Conservation (phyloP, 1,284 basidiomycete species). For the Cystobasidiaceae sp. region DNA sequence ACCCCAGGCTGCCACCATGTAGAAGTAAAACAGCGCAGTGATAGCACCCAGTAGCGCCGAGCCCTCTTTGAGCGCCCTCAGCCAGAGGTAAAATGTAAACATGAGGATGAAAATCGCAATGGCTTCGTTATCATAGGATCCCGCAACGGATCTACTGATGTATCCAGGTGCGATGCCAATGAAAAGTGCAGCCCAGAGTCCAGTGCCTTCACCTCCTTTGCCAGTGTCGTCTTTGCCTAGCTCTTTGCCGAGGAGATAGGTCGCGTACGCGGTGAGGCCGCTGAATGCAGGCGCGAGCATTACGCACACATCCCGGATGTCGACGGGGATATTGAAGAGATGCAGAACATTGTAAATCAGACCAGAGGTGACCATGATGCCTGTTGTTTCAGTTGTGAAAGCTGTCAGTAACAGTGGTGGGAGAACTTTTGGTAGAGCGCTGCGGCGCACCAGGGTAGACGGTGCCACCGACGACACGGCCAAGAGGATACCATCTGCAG, state of each 20-base stretch:
- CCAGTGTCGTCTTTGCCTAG: conserved; percentile 61
- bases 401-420: background rate
- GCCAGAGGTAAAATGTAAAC: conserved; percentile 98
- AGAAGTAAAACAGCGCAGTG: conserved; percentile 96
- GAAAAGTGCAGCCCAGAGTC: conserved; percentile 93
- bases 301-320: conserved; percentile 96
- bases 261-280: conserved; percentile 77
- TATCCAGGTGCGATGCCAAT: conserved; percentile 95
- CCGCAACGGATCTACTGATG: conserved; percentile 97
- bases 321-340: conserved; percentile 85
- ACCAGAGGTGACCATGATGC: conserved; percentile 94
- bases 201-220: conserved; percentile 63
- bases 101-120: conserved; percentile 99
- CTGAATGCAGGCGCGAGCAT: conserved; percentile 94
- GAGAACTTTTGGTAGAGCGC: conserved; percentile 2
- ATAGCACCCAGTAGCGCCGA: conserved; percentile 85
- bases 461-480: conserved; percentile 94
- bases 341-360: conserved; percentile 91
- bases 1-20: conserved; percentile 99
- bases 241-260: conserved; percentile 69
- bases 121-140: conserved; percentile 99
- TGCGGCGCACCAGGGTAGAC: conserved; percentile 70
- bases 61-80: conserved; percentile 90
- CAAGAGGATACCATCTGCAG: conserved; percentile 74
- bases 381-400: background rate